These are phyloP conservation scores for Tuber indicum DNA, from an alignment of 495 filamentous ascomycete genomes.

Conservation along the genomic window DNA sequence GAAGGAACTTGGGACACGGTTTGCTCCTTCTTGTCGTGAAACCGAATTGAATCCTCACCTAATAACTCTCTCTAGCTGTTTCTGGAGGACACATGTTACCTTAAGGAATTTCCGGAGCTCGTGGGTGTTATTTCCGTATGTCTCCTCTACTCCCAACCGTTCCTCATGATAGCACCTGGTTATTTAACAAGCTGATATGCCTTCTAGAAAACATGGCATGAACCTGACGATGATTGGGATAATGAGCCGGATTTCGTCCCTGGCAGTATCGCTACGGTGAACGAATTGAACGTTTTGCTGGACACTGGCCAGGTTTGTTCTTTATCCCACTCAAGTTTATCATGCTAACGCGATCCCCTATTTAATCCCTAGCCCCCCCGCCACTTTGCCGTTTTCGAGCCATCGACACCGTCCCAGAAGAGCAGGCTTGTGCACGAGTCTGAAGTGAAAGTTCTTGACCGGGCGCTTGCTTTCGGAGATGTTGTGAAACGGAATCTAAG, in stretches of 20 bases:
- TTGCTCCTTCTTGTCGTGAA: not conserved
- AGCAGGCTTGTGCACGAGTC: conserved; percentile 46
- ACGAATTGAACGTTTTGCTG: conserved; percentile 38
- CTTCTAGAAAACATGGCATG: conserved; percentile 41
- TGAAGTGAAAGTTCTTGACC: conserved; percentile 46
- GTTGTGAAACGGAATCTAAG: conserved; percentile 46
- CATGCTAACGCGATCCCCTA: not conserved
- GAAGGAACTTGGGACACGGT: not conserved
- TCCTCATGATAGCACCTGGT: conserved; percentile 19
- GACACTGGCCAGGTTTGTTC: conserved; percentile 42
- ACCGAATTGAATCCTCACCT: not conserved
- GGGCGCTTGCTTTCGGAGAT: conserved; percentile 45
- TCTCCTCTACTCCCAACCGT: conserved; percentile 4
- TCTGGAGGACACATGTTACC: conserved; percentile 38
- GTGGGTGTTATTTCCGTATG: conserved; percentile 38
- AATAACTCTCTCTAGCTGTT: conserved; percentile 26
- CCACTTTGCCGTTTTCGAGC: conserved; percentile 43
- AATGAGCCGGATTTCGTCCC: conserved; percentile 32
- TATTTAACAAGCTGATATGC: not conserved
- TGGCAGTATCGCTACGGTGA: conserved; percentile 36
- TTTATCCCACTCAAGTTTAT: not conserved
- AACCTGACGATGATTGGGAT: conserved; percentile 39
- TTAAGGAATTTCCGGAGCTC: conserved; percentile 19
- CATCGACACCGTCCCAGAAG: conserved; percentile 37
- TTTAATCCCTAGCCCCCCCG: conserved; percentile 41